A percentile compares a stretch with the other conserved stretches of the same genome.
These are phyloP conservation scores for Citrullus amarus DNA, from an alignment of 306 rosid species.

Conservation along the genomic window DNA sequence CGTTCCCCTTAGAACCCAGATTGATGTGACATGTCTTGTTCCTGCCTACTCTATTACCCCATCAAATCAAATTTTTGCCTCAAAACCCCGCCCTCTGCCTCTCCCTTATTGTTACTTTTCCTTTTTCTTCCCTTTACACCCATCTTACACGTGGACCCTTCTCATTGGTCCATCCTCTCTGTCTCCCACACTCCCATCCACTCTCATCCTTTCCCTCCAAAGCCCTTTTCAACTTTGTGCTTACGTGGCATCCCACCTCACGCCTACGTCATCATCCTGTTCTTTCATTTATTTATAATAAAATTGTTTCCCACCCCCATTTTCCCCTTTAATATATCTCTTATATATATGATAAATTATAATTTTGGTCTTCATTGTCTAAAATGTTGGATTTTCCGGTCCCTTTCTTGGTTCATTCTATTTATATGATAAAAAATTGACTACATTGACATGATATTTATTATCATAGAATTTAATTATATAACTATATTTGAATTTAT, in stretches of 20 bases:
- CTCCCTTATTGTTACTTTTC: neutral
- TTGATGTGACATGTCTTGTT: conserved; percentile 18
- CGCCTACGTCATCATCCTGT: conserved; percentile 24
- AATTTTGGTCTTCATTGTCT: too few species aligned
- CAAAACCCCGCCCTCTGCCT: neutral
- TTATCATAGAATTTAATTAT: too few species aligned
- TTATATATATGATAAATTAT: too few species aligned
- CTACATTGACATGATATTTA: too few species aligned
- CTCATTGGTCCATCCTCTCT: conserved; percentile 8
- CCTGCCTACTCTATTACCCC: neutral
- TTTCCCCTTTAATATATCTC: too few species aligned
- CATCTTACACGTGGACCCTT: conserved; percentile 25
- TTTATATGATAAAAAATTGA: too few species aligned
- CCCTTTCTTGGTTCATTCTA: too few species aligned
- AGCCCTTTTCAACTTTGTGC: neutral
- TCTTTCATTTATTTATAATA: neutral
- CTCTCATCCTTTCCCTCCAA: conserved; percentile 37
- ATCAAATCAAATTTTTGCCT: conserved; percentile 46
- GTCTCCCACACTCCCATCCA: conserved; percentile 21
- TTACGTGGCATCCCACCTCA: conserved; percentile 27
- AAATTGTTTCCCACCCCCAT: too few species aligned
- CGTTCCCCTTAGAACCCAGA: neutral
- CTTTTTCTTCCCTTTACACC: neutral
- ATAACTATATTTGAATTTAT: too few species aligned
- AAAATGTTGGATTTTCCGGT: too few species aligned